Base-by-base conservation (phyloP, 1,284 basidiomycete species). In the Papiliotrema flavescens region DNA sequence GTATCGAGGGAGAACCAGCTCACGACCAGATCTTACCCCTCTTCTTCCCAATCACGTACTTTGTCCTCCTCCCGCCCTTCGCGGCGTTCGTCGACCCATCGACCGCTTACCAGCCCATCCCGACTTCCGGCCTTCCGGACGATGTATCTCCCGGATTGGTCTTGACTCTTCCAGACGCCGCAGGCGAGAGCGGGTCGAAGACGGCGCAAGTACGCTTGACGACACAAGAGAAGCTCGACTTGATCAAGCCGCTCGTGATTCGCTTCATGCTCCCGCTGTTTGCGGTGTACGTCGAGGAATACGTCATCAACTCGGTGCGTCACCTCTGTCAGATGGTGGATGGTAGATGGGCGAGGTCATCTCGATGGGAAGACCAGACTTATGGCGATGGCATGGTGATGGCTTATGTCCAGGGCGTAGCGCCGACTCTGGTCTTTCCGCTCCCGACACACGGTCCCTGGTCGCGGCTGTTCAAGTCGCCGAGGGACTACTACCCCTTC, bases 401-500 rank as follows among this genome's bases (percentile, higher is more conserved):
- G 7, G 17, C 7, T 22, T 15, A 35, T 7, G 36, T 22, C 14
- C 56, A 90, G 84, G 92, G 92, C 22, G 84, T 96, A 13, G 84
- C 91, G 13, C 94, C 95, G 0, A 97, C 92, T 0, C 80, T 98
- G 13, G 75, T 98, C 15, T 98, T 96, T 69, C 87, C 90, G 0
- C 81, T 96, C 13, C 95, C 95, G 0, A 82, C 37, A 67, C 78
- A n/a, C 0, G 75, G 39, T 78, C 85, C 69, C 79, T 86, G 66
- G 65, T 93, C 44, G 74, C 90, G 49, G 81, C 85, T 97, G 55
- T 90, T 98, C 61, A 85, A 89, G 64, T 86, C 85, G 1, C 82
- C 95, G 32, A 81, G 90, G 34, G 95, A 98, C 70, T 98, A 95
- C 73, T 98, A 98, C 74, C 93, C 94, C 6, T 82, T 95, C 40